These are phyloP conservation scores for Trametes sanguinea DNA, from an alignment of 768 basidiomycete species.

Conservation along the genomic window DNA sequence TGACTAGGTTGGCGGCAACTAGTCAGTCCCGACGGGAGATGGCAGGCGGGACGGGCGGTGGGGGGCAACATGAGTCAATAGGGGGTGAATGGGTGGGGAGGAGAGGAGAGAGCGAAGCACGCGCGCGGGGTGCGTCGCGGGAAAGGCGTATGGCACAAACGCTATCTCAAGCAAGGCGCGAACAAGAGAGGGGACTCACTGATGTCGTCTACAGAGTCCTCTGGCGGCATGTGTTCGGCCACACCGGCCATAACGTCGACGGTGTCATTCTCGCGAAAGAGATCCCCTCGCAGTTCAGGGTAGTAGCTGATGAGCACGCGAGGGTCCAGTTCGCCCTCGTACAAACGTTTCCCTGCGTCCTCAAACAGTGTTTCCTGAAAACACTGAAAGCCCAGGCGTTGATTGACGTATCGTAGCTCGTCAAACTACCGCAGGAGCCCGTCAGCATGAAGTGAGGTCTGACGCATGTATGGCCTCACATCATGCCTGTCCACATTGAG, in stretches of 20 bases:
- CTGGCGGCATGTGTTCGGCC: constrained; percentile 65
- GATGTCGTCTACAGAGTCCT: constrained; percentile 76
- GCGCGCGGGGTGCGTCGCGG: neutral
- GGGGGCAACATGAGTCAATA: constrained; percentile 22
- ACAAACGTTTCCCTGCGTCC: constrained; percentile 77
- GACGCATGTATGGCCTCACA: constrained; percentile 37
- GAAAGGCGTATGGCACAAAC: constrained; percentile 22
- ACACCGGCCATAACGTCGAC: constrained; percentile 78
- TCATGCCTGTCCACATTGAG: constrained; percentile 57
- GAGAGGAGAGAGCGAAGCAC: constrained; percentile 10
- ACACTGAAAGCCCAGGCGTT: constrained; percentile 79
- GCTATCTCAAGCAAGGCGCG: constrained; percentile 9
- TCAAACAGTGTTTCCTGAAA: constrained; percentile 81
- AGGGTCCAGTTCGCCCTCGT: constrained; percentile 82
- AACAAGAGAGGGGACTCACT: constrained; percentile 58
- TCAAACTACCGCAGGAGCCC: constrained; percentile 45
- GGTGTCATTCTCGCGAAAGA: constrained; percentile 56
- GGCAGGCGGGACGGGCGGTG: constrained; percentile 30
- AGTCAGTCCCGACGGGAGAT: constrained; percentile 66
- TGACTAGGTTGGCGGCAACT: constrained; percentile 89
- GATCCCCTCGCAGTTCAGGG: constrained; percentile 66
- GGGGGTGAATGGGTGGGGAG: constrained; percentile 19
- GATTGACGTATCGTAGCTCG: constrained; percentile 77
- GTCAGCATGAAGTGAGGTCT: neutral
- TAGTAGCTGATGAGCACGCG: constrained; percentile 80